These are phyloP conservation scores for Grosmannia huntii DNA, from an alignment of 2,329 filamentous ascomycete genomes.

Conservation along the genomic window DNA sequence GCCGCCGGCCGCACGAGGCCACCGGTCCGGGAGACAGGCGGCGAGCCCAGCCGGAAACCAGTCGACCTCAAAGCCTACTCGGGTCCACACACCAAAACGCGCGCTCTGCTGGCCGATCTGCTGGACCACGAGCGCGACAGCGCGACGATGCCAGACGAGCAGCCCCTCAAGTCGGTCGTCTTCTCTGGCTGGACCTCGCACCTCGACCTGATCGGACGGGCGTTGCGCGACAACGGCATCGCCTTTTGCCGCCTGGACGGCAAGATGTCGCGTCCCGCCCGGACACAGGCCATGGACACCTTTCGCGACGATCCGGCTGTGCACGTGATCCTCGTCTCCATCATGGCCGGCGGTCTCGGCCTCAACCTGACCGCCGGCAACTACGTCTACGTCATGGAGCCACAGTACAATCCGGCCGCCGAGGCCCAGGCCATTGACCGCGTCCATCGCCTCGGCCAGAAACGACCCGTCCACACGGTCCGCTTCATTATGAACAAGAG, in stretches of 20 bases:
- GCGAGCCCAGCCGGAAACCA: slow-evolving; percentile 1
- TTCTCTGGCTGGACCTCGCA: slow-evolving; percentile 96
- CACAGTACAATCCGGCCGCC: slow-evolving; percentile 90
- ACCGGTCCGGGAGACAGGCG: not conserved
- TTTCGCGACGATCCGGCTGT: slow-evolving; percentile 64
- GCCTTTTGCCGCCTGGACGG: slow-evolving; percentile 76
- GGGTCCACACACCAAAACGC: slow-evolving; percentile 87
- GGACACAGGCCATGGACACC: slow-evolving; percentile 59
- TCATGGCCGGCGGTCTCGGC: slow-evolving; percentile 82
- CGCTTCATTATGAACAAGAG: slow-evolving; percentile 82
- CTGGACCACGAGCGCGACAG: slow-evolving; percentile 51
- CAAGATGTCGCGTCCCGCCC: slow-evolving; percentile 64
- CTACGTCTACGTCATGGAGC: slow-evolving; percentile 93
- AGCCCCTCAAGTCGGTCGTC: slow-evolving; percentile 81
- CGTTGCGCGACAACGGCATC: slow-evolving; percentile 55
- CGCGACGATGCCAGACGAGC: slow-evolving; percentile 45
- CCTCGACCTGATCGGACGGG: slow-evolving; percentile 80
- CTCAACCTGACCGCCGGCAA: slow-evolving; percentile 81
- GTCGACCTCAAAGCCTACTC: slow-evolving; percentile 50
- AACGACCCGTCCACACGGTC: slow-evolving; percentile 71
- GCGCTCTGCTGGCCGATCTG: slow-evolving; percentile 65
- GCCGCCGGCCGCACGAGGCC: not conserved
- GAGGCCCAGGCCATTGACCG: slow-evolving; percentile 92
- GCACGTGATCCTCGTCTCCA: slow-evolving; percentile 78
- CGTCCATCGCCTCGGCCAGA: slow-evolving; percentile 84